These are phyloP conservation scores for Candida ovalis DNA, from an alignment of 805 yeast species.

Conservation along the genomic window DNA sequence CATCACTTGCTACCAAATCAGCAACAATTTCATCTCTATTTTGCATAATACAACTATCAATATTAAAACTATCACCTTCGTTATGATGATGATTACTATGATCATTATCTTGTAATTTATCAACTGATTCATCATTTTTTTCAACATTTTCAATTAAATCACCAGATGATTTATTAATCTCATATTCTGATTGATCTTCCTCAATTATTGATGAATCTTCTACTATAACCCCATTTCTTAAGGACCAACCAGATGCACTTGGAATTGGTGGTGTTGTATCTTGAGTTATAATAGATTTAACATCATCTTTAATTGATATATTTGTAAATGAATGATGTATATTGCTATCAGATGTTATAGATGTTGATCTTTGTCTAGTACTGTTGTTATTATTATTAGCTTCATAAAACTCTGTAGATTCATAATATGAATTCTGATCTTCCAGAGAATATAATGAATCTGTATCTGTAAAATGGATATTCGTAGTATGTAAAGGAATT, in stretches of 20 bases:
- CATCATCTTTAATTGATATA: neutral
- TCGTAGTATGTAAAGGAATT: neutral
- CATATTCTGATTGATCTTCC: neutral
- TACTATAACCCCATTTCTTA: neutral
- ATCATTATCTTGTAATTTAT: neutral
- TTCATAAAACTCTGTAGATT: neutral
- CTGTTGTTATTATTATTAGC: neutral
- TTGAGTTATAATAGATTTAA: neutral
- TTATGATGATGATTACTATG: no score
- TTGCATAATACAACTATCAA: neutral
- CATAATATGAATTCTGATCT: constrained; percentile 5
- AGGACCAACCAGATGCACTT: neutral
- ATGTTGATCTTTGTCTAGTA: neutral
- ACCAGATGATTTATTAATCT: no score
- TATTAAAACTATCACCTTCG: neutral
- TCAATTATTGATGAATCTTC: neutral
- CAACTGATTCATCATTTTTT: constrained; percentile 1
- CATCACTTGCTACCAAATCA: constrained; percentile 21
- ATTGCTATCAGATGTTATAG: neutral
- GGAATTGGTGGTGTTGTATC: neutral
- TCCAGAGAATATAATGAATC: constrained; percentile 11
- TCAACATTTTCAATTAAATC: neutral
- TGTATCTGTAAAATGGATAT: neutral
- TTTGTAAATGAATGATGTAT: neutral
- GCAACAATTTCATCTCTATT: constrained; percentile 17